These are phyloP conservation scores for Ogataea methylovora DNA, from an alignment of 805 yeast species.

Conservation along the genomic window DNA sequence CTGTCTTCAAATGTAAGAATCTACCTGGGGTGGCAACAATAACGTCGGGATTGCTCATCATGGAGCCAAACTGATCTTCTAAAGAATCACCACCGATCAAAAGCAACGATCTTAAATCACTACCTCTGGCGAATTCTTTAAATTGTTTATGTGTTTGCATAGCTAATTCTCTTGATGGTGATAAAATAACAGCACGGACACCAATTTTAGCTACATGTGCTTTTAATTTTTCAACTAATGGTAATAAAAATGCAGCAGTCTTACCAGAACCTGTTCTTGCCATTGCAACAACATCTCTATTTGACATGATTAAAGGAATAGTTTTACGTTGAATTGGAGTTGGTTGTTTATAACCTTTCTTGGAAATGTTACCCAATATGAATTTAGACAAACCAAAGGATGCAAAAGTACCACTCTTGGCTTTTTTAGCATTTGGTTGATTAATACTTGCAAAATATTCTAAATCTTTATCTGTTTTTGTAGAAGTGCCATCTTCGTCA, in stretches of 20 bases:
- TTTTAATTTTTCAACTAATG: constrained; percentile 80
- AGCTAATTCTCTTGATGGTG: constrained; percentile 97
- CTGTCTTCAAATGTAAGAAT: constrained; percentile 90
- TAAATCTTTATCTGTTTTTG: constrained; percentile 18
- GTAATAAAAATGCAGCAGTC: constrained; percentile 93
- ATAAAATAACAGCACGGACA: constrained; percentile 76
- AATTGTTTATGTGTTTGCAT: constrained; percentile 84
- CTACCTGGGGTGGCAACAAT: constrained; percentile 97
- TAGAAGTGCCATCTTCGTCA: constrained; percentile 33
- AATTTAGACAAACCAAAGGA: constrained; percentile 81
- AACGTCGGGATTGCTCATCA: constrained; percentile 93
- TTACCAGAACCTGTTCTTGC: constrained; percentile 99
- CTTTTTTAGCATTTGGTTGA: constrained; percentile 40
- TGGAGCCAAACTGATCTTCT: constrained; percentile 89
- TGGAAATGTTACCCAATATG: constrained; percentile 59
- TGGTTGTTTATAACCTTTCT: constrained; percentile 89
- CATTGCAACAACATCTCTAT: constrained; percentile 97
- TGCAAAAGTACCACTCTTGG: constrained; percentile 76
- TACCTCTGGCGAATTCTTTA: constrained; percentile 78
- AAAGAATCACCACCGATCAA: constrained; percentile 98
- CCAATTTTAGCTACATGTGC: constrained; percentile 84
- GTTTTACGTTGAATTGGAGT: constrained; percentile 98
- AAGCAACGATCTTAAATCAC: constrained; percentile 72
- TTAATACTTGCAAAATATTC: constrained; percentile 28
- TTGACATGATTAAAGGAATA: constrained; percentile 80